Base-by-base conservation (phyloP, 345 rosid species). In the Gossypium arboreum region DNA sequence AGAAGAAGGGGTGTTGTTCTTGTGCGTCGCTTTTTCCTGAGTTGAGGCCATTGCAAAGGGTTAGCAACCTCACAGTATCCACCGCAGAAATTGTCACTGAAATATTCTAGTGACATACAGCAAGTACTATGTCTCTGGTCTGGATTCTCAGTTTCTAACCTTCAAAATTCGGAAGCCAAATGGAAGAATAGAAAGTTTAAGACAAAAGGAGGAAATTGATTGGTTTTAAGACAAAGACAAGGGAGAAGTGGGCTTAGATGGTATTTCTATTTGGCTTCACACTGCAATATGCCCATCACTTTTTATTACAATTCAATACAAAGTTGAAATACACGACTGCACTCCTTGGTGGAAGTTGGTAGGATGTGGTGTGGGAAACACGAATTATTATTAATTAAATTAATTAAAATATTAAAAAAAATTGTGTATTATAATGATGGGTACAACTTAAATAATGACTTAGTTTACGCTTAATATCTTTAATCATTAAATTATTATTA, bases 1-100 rank as follows among this genome's bases (percentile, higher is more conserved):
- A 57, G 72, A 10, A 50, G 73, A 45, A 41, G 71, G 0, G 2
- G 50, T 79, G 12, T 22, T 47, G 7, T 15, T 25, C 8, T 25
- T 76, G 48, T 20, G 56, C 88, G 88, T 83, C 86, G 90, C 78
- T 80, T 88, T 87, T 88, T 90, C 80, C 87, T 81, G 73, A 86
- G 89, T 61, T 87, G 92, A 41, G 88, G 92, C 90, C 92, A 88
- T 90, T 85, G 95, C 61, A 81, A 76, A 39, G 92, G 92, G 59
- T 87, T 88, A 22, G 82, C 86, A 71, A 90, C 84, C 84, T 81
- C 85, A 74, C 87, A 82, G 80, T 80, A 82, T 85, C 84, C 84
- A 79, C 84, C 82, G 82, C 76, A 72, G 83, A 75, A 78, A 59
- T 78, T 79, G 75, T 80, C 84, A 56, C 80, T 18, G 79, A 80